A percentile compares a stretch with the other conserved stretches of the same genome.
Evolutionary conservation across 495 filamentous ascomycete species (phyloP).

Genomic region (Hypoxylon fragiforme): DNA sequence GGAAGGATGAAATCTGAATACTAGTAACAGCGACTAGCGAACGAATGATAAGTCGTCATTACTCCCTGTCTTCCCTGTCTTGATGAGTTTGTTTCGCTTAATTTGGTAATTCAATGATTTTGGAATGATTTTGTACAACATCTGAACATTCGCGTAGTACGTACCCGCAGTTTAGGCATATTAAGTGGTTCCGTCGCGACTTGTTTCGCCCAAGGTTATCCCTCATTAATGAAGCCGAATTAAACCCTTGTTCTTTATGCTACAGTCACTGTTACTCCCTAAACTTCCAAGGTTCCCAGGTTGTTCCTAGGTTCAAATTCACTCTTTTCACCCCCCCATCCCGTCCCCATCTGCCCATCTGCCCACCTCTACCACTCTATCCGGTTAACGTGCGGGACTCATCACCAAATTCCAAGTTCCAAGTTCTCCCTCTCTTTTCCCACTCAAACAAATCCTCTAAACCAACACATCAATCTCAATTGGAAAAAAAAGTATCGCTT

Average conservation of each 20-base stretch:
- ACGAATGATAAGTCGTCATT: constrained; percentile 10
- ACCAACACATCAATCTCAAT: neutral
- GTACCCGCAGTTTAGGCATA: constrained; percentile 2
- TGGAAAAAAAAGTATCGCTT: constrained; percentile 15
- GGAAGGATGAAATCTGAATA: no score
- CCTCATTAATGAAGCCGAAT: constrained; percentile 35
- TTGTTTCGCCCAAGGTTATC: constrained; percentile 32
- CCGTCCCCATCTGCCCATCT: constrained; percentile 9
- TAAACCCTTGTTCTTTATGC: constrained; percentile 4
- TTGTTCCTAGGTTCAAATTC: neutral
- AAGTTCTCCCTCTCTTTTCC: constrained; percentile 13
- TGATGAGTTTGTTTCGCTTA: constrained; percentile 31
- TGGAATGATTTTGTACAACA: no score
- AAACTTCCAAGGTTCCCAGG: no score
- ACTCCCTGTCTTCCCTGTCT: no score
- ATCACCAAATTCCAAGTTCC: constrained; percentile 3
- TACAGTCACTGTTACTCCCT: neutral
- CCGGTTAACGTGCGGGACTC: constrained; percentile 15
- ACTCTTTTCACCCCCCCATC: neutral
- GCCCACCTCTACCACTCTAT: constrained; percentile 2
- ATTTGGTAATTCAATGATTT: constrained; percentile 22
- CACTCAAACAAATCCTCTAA: neutral
- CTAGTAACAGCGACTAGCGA: constrained; percentile 33
- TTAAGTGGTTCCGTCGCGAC: constrained; percentile 13
- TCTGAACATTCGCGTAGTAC: constrained; percentile 18